phyloP scores from a whole-genome alignment of 768 basidiomycete species.

The Pilatotrama ljubarskyi region DNA sequence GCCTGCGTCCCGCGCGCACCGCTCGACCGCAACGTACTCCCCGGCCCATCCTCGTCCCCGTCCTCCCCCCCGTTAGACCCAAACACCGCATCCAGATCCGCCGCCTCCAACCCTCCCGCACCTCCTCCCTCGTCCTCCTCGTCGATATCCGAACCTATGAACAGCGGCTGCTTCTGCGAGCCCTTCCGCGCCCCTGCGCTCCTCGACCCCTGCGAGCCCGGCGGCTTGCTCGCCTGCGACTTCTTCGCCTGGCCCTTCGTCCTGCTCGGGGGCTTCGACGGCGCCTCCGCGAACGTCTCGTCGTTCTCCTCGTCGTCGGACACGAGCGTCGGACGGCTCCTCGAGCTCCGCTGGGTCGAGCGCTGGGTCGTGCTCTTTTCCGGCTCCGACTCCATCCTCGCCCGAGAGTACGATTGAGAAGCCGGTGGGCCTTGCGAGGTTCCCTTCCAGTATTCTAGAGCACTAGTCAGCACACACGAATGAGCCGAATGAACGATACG shows the following conservation, averaged over 20 bases:
- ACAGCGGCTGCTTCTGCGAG: conserved; percentile 45
- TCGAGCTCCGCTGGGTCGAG: conserved; percentile 5
- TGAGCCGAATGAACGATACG: conserved; percentile 16
- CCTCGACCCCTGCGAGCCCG: background rate
- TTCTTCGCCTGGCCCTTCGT: background rate
- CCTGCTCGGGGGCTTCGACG: conserved; percentile 12
- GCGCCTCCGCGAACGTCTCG: conserved; percentile 29
- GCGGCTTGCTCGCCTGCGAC: background rate
- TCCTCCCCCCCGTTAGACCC: conserved; percentile 5
- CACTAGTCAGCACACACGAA: background rate
- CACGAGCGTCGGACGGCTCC: conserved; percentile 26
- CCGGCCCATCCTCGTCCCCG: conserved; percentile 17
- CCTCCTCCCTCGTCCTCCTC: conserved; percentile 35
- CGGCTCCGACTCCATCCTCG: conserved; percentile 24
- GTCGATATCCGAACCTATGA: conserved; percentile 51
- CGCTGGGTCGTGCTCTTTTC: conserved; percentile 8
- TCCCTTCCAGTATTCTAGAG: conserved; percentile 60
- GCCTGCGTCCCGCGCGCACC: conserved; percentile 24
- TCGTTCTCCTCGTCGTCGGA: conserved; percentile 43
- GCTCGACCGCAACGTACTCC: conserved; percentile 28
- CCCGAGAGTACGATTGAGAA: conserved; percentile 3
- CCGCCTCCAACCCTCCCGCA: too few species aligned
- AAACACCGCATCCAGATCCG: conserved; percentile 27
- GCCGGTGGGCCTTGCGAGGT: conserved; percentile 21
- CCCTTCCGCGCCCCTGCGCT: conserved; percentile 17